Base-by-base conservation (phyloP, 1,139 yeast species). In the Lodderomyces elongisporus region DNA sequence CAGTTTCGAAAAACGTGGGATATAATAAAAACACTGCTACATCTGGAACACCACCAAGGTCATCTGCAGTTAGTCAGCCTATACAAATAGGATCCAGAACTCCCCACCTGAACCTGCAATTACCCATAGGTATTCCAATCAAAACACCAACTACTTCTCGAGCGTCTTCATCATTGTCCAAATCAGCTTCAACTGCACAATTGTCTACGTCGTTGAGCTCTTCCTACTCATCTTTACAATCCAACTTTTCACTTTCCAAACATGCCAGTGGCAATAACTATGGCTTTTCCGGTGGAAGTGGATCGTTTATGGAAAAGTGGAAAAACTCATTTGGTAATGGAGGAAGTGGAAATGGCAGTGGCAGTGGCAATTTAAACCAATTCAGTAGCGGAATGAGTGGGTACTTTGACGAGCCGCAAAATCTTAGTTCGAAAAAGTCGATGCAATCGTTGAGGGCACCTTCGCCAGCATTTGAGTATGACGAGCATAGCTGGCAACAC, bases 391-490 rank as follows among this genome's bases (percentile, higher is more conserved):
- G 28, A 25, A 39, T 41, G 33, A 37, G 29, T 15, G 56, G 50
- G 8, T 50, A 49, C 32, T 43, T 46, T 32, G 44, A 40, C 27
- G 38, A 33, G 17, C 31, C 29, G 8, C 25, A 25, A 3, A 30
- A 33, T 14, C 46, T 48, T 22, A 40, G 56, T 31, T 44, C 56
- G 8, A 59, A 60, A 31, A 45, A 59, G 30, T 45, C 48, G 23
- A 58, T 67, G 1, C 64, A 61, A 25, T 56, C 57, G n/a, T 42
- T 62, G 36, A 49, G 69, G 34, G 58, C 71, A 0, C 76, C 77
- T 3, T 70, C 77, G 1, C 77, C 77, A 1, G 66, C 64, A 1
- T 34, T 60, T 7, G 77, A 71, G 43, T 50, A 54, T 34, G 77
- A 70, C 14, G 77, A 70, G 20, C 66, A 54, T 41, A 54, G 56